Percentiles rank a stretch among this genome's conserved stretches.
These are phyloP conservation scores for Phlebopus sp. DNA, from an alignment of 1,284 basidiomycete genomes.

Conservation along the genomic window DNA sequence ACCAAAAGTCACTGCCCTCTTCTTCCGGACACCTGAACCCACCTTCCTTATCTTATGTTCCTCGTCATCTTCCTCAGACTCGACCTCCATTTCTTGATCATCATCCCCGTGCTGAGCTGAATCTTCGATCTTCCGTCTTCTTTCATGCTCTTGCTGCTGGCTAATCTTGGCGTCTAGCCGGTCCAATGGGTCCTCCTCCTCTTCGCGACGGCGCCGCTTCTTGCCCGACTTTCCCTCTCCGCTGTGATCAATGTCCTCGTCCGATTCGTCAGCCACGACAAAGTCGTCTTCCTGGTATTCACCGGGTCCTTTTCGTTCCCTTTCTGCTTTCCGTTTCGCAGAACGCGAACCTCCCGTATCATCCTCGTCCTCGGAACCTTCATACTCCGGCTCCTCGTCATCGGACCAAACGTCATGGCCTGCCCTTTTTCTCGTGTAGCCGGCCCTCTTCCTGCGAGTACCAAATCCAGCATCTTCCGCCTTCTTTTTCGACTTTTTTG, in stretches of 20 bases:
- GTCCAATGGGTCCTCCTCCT: conserved; percentile 61
- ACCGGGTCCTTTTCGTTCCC: conserved; percentile 41
- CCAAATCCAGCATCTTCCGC: conserved; percentile 45
- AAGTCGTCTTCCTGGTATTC: conserved; percentile 84
- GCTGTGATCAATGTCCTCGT: conserved; percentile 54
- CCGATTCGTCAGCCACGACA: conserved; percentile 71
- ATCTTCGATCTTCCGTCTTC: conserved; percentile 25
- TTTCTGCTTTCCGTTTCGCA: conserved; percentile 37
- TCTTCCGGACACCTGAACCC: conserved; percentile 48
- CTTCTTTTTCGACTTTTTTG: conserved; percentile 60
- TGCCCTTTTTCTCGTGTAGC: conserved; percentile 46
- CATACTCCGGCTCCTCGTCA: conserved; percentile 57
- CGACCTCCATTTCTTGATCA: conserved; percentile 64
- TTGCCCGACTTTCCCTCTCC: conserved; percentile 31
- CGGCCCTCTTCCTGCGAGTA: conserved; percentile 43
- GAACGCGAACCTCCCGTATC: conserved; percentile 38
- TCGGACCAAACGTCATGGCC: conserved; percentile 56
- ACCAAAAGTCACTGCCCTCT: conserved; percentile 54
- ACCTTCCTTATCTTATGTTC: conserved; percentile 59
- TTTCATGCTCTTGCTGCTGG: conserved; percentile 49
- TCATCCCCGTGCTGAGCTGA: conserved; percentile 32
- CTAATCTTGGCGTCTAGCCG: conserved; percentile 63
- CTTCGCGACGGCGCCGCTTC: conserved; percentile 41
- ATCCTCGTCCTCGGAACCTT: conserved; percentile 49
- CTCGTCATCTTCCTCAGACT: conserved; percentile 70